Evolutionary conservation across 805 yeast species (phyloP).

Genomic region (Debaryomyces hansenii): DNA sequence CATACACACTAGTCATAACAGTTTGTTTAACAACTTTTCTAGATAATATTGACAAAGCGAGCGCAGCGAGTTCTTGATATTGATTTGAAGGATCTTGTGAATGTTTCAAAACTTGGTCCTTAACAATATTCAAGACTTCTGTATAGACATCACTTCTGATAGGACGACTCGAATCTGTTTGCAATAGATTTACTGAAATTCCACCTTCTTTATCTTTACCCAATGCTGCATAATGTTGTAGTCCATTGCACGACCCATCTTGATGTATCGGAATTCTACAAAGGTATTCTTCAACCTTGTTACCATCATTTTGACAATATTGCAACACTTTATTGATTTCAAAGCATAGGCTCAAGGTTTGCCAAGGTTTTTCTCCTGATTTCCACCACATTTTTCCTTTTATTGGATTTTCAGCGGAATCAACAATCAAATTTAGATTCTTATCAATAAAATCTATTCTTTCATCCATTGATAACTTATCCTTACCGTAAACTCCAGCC

Average conservation of each 20-base stretch:
- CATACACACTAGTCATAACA: slow-evolving; percentile 47
- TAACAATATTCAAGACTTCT: slow-evolving; percentile 29
- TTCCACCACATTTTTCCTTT: slow-evolving; percentile 34
- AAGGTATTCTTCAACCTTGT: slow-evolving; percentile 17
- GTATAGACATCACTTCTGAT: slow-evolving; percentile 33
- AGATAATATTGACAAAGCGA: slow-evolving; percentile 17
- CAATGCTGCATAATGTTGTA: slow-evolving; percentile 47
- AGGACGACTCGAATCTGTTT: slow-evolving; percentile 8
- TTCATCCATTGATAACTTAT: slow-evolving; percentile 24
- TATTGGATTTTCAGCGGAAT: slow-evolving; percentile 29
- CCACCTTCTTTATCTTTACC: slow-evolving; percentile 39
- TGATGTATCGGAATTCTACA: slow-evolving; percentile 40
- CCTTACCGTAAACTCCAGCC: slow-evolving; percentile 32
- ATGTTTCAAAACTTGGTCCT: slow-evolving; percentile 9
- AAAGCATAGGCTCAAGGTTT: slow-evolving; percentile 32
- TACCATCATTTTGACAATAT: slow-evolving; percentile 12
- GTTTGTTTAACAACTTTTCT: slow-evolving; percentile 42
- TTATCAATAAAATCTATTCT: slow-evolving; percentile 26
- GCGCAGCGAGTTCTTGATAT: slow-evolving; percentile 11
- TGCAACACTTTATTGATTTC: slow-evolving; percentile 26
- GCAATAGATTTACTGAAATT: slow-evolving; percentile 36
- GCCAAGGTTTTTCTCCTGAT: slow-evolving; percentile 41
- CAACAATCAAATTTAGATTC: slow-evolving; percentile 19
- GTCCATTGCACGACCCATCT: slow-evolving; percentile 48
- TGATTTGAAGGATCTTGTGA: neutral